phyloP scores from a whole-genome alignment of 2,329 filamentous ascomycete species.

The Mollisiaceae sp. region DNA sequence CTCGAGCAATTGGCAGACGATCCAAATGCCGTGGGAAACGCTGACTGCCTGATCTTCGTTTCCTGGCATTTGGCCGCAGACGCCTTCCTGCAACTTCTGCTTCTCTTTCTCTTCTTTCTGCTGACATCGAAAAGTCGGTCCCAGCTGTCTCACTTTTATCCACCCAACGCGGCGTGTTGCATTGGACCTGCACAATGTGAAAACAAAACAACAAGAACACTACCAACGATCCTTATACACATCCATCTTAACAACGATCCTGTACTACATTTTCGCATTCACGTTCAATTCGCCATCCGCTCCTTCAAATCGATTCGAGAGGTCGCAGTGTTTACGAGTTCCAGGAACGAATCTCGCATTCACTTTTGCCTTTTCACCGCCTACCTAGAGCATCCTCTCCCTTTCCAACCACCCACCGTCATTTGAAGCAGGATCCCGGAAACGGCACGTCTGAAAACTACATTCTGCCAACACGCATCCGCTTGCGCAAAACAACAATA shows the following conservation, averaged over 20 bases:
- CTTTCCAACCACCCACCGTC: neutral
- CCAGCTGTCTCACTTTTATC: slow-evolving; percentile 2
- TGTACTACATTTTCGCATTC: slow-evolving; percentile 3
- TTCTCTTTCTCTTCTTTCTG: neutral
- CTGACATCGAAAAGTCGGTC: slow-evolving; percentile 16
- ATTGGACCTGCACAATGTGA: slow-evolving; percentile 21
- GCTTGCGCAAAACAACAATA: slow-evolving; percentile 4
- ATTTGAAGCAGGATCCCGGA: slow-evolving; percentile 18
- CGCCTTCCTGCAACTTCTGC: slow-evolving; percentile 7
- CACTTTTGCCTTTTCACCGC: slow-evolving; percentile 9
- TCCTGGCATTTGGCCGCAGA: neutral
- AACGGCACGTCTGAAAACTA: neutral
- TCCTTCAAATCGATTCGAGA: slow-evolving; percentile 5
- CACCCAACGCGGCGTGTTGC: neutral
- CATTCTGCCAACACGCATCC: neutral
- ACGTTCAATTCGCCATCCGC: neutral
- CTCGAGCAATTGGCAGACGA: neutral
- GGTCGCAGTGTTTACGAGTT: neutral
- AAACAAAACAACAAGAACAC: slow-evolving; percentile 11
- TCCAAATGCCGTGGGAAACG: slow-evolving; percentile 20
- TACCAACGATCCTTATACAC: neutral
- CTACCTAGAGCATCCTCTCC: neutral
- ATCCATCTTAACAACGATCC: neutral
- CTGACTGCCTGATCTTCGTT: slow-evolving; percentile 24
- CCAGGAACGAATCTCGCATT: slow-evolving; percentile 1